Percentiles rank a stretch among this genome's conserved stretches.
Evolutionary conservation across 2,329 filamentous ascomycete species (phyloP).

Genomic region (Mariannaea elegans): DNA sequence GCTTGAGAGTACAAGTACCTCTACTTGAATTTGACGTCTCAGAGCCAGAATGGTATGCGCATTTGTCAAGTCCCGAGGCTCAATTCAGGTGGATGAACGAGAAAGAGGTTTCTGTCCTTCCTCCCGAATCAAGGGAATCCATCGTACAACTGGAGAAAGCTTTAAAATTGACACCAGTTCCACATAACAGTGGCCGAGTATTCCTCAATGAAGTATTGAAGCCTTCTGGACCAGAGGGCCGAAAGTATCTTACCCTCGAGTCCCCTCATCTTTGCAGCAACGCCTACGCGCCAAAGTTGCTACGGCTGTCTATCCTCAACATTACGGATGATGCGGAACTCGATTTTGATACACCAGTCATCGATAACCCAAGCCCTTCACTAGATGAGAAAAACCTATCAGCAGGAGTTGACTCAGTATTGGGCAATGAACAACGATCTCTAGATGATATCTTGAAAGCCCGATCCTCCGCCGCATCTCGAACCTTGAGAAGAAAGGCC

Average conservation of each 20-base stretch:
- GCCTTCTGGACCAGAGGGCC: constrained; percentile 6
- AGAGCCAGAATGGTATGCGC: constrained; percentile 33
- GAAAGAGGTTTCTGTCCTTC: not conserved
- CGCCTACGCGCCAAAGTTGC: constrained; percentile 18
- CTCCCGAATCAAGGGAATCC: not conserved
- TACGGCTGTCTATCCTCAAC: constrained; percentile 22
- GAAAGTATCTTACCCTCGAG: constrained; percentile 25
- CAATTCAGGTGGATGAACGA: constrained; percentile 41
- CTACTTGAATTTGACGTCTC: constrained; percentile 38
- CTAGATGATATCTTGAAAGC: constrained; percentile 13
- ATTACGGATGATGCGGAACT: constrained; percentile 34
- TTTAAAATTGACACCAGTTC: constrained; percentile 40
- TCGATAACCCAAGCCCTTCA: too few relatives aligned
- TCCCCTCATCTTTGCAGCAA: constrained; percentile 25
- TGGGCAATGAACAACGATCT: not conserved
- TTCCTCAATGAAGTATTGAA: constrained; percentile 25
- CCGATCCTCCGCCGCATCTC: not conserved
- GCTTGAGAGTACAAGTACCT: constrained; percentile 42
- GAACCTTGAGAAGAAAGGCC: constrained; percentile 6
- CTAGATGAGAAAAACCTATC: not conserved
- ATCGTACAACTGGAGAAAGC: constrained; percentile 24
- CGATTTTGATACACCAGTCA: constrained; percentile 19
- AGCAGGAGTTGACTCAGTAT: not conserved
- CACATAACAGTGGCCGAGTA: constrained; percentile 7
- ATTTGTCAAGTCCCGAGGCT: constrained; percentile 25